Evolutionary conservation across 2,329 filamentous ascomycete species (phyloP).

Genomic region (Paramyrothecium roridum): DNA sequence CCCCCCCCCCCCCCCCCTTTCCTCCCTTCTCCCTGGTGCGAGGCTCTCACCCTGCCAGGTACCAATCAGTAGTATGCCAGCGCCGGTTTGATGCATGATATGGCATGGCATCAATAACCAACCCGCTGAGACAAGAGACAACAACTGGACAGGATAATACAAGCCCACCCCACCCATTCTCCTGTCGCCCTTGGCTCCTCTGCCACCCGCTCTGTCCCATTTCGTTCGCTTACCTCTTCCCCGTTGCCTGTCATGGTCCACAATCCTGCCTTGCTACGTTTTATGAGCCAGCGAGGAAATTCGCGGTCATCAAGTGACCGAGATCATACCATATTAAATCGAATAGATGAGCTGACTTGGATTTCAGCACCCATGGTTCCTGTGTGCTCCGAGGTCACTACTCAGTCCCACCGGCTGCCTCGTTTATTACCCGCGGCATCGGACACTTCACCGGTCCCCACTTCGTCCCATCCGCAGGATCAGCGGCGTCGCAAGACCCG

Average conservation of each 20-base stretch:
- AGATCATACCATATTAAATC: conserved; percentile 4
- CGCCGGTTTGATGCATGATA: neutral
- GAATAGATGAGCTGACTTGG: conserved; percentile 22
- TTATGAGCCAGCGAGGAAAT: neutral
- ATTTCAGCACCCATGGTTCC: conserved; percentile 18
- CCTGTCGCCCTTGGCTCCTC: neutral
- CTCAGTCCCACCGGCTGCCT: conserved; percentile 10
- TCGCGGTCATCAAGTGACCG: neutral
- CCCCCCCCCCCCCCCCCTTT: neutral
- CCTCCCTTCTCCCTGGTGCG: neutral
- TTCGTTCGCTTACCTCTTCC: neutral
- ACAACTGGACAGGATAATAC: neutral
- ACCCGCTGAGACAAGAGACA: neutral
- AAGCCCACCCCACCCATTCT: neutral
- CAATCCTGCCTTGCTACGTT: neutral
- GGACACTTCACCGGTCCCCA: conserved; percentile 4
- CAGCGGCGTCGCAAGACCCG: conserved; percentile 6
- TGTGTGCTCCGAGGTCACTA: conserved; percentile 4
- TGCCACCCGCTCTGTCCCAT: neutral
- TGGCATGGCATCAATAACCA: neutral
- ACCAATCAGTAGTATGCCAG: neutral
- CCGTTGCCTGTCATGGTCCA: neutral
- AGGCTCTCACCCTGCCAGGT: neutral
- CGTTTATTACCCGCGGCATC: conserved; percentile 11
- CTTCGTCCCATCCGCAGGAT: conserved; percentile 4